Evolutionary conservation across 2,329 filamentous ascomycete genomes (phyloP).

Genomic region (Bimuria novae-zelandiae): DNA sequence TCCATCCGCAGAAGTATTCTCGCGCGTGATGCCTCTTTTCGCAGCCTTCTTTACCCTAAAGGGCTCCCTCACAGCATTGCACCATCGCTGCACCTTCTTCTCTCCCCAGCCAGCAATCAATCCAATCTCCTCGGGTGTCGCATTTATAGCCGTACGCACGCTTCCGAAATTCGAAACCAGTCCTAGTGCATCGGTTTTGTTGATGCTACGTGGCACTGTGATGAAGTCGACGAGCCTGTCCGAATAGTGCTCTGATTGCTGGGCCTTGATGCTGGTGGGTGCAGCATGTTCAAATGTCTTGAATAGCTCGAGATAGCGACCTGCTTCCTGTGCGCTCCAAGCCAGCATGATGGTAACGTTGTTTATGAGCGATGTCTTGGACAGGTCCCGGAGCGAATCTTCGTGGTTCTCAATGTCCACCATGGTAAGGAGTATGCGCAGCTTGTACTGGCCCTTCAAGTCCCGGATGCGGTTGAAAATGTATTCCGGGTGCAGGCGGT

Average conservation of each 20-base stretch:
- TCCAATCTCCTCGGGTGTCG: slow-evolving; percentile 80
- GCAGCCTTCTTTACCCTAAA: slow-evolving; percentile 76
- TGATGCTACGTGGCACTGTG: slow-evolving; percentile 85
- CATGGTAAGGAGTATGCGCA: slow-evolving; percentile 86
- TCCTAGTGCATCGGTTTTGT: slow-evolving; percentile 91
- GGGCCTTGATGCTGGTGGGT: slow-evolving; percentile 78
- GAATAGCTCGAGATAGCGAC: slow-evolving; percentile 90
- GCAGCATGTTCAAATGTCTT: slow-evolving; percentile 93
- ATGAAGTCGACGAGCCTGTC: slow-evolving; percentile 92
- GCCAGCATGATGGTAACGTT: slow-evolving; percentile 90
- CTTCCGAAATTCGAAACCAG: slow-evolving; percentile 92
- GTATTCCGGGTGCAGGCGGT: slow-evolving; percentile 95
- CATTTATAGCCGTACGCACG: slow-evolving; percentile 83
- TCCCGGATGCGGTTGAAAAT: slow-evolving; percentile 90
- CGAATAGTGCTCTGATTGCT: slow-evolving; percentile 80
- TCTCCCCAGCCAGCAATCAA: slow-evolving; percentile 92
- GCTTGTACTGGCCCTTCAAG: slow-evolving; percentile 81
- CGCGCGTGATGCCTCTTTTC: slow-evolving; percentile 54
- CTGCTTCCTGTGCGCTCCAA: slow-evolving; percentile 93
- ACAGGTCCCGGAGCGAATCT: slow-evolving; percentile 83
- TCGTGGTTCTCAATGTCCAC: slow-evolving; percentile 96
- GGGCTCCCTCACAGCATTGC: slow-evolving; percentile 77
- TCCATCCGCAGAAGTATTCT: slow-evolving; percentile 35
- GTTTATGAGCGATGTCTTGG: slow-evolving; percentile 90
- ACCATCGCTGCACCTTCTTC: slow-evolving; percentile 91